phyloP scores from a whole-genome alignment of 352 stramenopile species.

The Phytopythium delawarense region DNA sequence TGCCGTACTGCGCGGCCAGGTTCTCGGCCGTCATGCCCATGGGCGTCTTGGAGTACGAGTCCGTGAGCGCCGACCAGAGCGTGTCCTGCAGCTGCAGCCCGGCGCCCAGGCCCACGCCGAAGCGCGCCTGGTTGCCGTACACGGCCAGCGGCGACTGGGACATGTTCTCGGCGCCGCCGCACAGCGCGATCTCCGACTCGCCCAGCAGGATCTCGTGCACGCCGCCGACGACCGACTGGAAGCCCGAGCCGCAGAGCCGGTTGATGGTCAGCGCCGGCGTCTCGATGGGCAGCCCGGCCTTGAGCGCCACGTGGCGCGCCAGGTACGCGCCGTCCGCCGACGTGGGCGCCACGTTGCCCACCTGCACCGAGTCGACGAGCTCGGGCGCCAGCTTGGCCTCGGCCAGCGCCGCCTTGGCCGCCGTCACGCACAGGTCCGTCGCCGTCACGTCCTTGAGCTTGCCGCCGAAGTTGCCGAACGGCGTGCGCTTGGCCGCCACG shows the following conservation, averaged over 20 bases:
- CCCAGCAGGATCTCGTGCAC: slow-evolving; percentile 90
- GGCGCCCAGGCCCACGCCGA: slow-evolving; percentile 90
- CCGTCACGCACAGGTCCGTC: slow-evolving; percentile 88
- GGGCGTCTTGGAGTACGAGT: slow-evolving; percentile 92
- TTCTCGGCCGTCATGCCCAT: slow-evolving; percentile 99
- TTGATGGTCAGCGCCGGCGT: slow-evolving; percentile 96
- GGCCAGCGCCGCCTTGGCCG: slow-evolving; percentile 83
- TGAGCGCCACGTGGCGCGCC: slow-evolving; percentile 93
- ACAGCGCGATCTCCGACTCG: slow-evolving; percentile 88
- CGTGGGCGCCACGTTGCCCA: slow-evolving; percentile 96
- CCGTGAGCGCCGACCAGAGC: slow-evolving; percentile 96
- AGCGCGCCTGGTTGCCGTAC: slow-evolving; percentile 91
- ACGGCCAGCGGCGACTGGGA: slow-evolving; percentile 91
- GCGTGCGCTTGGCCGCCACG: slow-evolving; percentile 94
- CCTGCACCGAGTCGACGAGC: slow-evolving; percentile 91
- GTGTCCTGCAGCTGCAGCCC: slow-evolving; percentile 94
- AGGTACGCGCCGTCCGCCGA: slow-evolving; percentile 93
- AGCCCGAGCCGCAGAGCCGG: slow-evolving; percentile 95
- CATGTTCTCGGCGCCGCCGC: slow-evolving; percentile 95
- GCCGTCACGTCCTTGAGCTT: slow-evolving; percentile 91
- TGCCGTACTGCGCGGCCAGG: slow-evolving; percentile 93
- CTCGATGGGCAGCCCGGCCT: slow-evolving; percentile 84
- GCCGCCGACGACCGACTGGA: slow-evolving; percentile 94
- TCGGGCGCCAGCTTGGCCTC: slow-evolving; percentile 80
- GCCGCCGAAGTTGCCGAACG: slow-evolving; percentile 94